Evolutionary conservation across 2,329 filamentous ascomycete species (phyloP), one percentile per base, ranked within the genome.

Genomic region (Fusarium ambrosium): DNA sequence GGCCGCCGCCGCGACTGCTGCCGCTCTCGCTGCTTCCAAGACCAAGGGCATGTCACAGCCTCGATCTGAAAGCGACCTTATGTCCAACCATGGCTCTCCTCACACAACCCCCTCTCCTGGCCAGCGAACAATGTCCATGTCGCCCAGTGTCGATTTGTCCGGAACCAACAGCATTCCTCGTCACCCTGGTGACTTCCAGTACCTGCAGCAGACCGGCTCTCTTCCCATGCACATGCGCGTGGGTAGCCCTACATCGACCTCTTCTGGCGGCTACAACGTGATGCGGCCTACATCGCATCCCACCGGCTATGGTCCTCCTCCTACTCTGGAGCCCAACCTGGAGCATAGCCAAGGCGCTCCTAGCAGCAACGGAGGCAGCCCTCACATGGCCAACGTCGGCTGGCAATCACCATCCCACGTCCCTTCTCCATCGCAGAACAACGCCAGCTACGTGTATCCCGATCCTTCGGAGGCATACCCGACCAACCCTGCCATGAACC

Each of bases 321-420:
- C 93, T 59, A 95, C 94, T 18, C 87, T 98, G 62, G 96, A 98
- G 85, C 95, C 95, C 29, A 95, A 91, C 82, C 89, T 94, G 71
- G 94, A 96, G 81, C 92, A 94, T 69, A 92, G 93, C 74, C 92
- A 93, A 77, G 87, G 90, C 4, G 91, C 89, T 2, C 82, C 86
- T 60, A 88, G 88, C 65, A 97, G 94, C 80, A 92, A 90, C n/a
- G 91, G 87, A 66, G 93, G 94, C 63, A 98, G 95, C 82, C 95
- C 96, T 61, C 95, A 98, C 82, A 94, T 98, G 91, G 84, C 86
- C 71, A 91, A 89, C 70, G 89, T 94, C 72, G 93, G 94, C 64
- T 98, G 96, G 95, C 93, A 95, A 75, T 97, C 95, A 6, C 95
- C 95, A 5, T 91, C 92, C 3, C 93, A 95, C 76, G 90, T 91